Evolutionary conservation across 192 early-diverging fungal genomes (phyloP).

Genomic region (Ambispora gerdemannii): DNA sequence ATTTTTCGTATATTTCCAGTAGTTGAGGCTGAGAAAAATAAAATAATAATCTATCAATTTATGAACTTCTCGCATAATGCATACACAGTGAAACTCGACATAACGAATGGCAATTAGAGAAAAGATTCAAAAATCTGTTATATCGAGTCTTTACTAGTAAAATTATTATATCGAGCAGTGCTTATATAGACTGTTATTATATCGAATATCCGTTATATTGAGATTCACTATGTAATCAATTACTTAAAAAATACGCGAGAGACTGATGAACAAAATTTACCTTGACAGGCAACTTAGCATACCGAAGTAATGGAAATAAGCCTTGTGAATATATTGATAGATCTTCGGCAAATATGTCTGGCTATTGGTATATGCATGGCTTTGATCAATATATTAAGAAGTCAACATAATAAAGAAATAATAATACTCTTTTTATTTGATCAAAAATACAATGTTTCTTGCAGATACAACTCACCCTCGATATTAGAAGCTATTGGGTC

Average conservation of each 20-base stretch:
- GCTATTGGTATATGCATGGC: slow-evolving; percentile 38
- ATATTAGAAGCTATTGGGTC: no score
- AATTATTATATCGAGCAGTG: no score
- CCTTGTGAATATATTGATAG: slow-evolving; percentile 84
- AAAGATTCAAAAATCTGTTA: no score
- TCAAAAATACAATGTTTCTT: no score
- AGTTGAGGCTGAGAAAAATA: slow-evolving; percentile 62
- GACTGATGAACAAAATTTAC: slow-evolving; percentile 35
- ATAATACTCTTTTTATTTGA: no score
- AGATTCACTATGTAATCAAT: not conserved
- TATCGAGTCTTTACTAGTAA: no score
- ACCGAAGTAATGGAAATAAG: slow-evolving; percentile 86
- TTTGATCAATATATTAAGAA: slow-evolving; percentile 2
- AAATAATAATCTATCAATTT: no score
- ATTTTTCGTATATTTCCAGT: slow-evolving; percentile 70
- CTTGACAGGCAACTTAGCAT: slow-evolving; percentile 78
- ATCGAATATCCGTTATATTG: not conserved
- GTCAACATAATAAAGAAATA: not conserved
- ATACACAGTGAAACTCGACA: no score
- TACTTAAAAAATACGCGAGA: not conserved
- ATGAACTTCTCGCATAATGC: no score
- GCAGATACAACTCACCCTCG: no score
- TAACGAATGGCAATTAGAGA: no score
- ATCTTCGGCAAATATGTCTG: slow-evolving; percentile 74
- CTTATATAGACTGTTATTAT: no score